Percentiles rank a stretch among this genome's conserved stretches.
phyloP scores from a whole-genome alignment of 2,329 filamentous ascomycete genomes.

The Plectosphaerella plurivora region DNA sequence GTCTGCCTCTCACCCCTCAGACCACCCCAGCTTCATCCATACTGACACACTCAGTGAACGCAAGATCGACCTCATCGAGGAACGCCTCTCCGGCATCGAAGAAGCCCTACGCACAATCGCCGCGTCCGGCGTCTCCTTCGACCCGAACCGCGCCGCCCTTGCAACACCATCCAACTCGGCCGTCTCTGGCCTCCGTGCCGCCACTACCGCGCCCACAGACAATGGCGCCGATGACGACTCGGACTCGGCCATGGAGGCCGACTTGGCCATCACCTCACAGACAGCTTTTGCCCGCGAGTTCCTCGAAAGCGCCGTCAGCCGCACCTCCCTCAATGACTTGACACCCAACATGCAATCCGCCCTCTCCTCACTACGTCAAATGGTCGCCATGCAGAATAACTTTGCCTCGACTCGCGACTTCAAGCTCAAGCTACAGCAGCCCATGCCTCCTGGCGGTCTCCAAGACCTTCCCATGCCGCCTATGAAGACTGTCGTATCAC shows the following conservation, averaged over 20 bases:
- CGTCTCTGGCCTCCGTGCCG: conserved; percentile 2
- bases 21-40: background rate
- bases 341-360: conserved; percentile 49
- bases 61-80: conserved; percentile 47
- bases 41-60: conserved; percentile 35
- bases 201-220: conserved; percentile 18
- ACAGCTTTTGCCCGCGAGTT: conserved; percentile 52
- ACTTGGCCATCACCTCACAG: conserved; percentile 43
- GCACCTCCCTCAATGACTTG: conserved; percentile 38
- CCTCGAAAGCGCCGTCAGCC: conserved; percentile 46
- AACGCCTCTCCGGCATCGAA: conserved; percentile 40
- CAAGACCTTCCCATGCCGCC: conserved; percentile 52
- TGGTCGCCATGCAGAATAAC: conserved; percentile 46
- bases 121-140: conserved; percentile 11
- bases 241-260: conserved; percentile 40
- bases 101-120: conserved; percentile 33
- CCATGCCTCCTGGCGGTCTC: conserved; percentile 39
- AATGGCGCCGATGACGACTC: conserved; percentile 33
- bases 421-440: conserved; percentile 40
- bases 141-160: conserved; percentile 7
- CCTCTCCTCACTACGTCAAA: conserved; percentile 45
- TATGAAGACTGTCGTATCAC: conserved; percentile 41
- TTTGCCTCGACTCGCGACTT: conserved; percentile 34
- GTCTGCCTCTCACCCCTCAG: conserved; percentile 28
- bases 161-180: conserved; percentile 15